Conservation (phyloP, 2,329 filamentous ascomycete genomes). For the Phaeosphaeria sp. region DNA sequence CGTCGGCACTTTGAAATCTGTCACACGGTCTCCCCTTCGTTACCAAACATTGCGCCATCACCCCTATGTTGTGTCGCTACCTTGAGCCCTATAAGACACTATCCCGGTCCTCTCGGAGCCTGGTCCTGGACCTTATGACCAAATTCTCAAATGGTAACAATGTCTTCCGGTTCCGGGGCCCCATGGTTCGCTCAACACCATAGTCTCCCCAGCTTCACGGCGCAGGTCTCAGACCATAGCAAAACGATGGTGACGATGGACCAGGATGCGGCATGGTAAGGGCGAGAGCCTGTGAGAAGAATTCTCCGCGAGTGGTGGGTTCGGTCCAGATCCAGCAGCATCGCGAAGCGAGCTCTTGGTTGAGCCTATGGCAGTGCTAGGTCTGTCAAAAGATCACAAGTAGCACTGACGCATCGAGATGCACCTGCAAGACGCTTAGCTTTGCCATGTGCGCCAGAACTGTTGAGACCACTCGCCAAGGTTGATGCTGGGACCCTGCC, state of each 20-base stretch:
- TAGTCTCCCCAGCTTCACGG: background rate
- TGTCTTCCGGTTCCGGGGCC: constrained; percentile 4
- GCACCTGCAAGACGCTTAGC: constrained; percentile 10
- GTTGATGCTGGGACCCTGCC: constrained; percentile 1
- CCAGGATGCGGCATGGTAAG: background rate
- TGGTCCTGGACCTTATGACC: background rate
- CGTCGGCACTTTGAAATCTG: constrained; percentile 12
- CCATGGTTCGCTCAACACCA: constrained; percentile 5
- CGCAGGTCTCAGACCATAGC: constrained; percentile 7
- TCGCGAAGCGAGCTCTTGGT: constrained; percentile 1
- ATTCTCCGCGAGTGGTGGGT: background rate
- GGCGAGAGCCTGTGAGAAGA: background rate
- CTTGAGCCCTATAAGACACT: background rate
- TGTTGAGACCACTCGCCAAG: constrained; percentile 16
- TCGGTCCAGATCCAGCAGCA: constrained; percentile 1
- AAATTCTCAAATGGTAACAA: background rate
- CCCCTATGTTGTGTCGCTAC: constrained; percentile 2
- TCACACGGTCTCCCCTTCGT: constrained; percentile 7
- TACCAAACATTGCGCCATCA: constrained; percentile 12
- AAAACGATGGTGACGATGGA: background rate
- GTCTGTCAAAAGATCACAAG: background rate
- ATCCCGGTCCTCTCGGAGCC: background rate
- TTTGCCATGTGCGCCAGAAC: constrained; percentile 25
- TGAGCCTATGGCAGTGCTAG: background rate
- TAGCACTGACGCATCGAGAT: constrained; percentile 1